phyloP scores from a whole-genome alignment of 2,329 filamentous ascomycete species.

The Sclerotinia spermophila region DNA sequence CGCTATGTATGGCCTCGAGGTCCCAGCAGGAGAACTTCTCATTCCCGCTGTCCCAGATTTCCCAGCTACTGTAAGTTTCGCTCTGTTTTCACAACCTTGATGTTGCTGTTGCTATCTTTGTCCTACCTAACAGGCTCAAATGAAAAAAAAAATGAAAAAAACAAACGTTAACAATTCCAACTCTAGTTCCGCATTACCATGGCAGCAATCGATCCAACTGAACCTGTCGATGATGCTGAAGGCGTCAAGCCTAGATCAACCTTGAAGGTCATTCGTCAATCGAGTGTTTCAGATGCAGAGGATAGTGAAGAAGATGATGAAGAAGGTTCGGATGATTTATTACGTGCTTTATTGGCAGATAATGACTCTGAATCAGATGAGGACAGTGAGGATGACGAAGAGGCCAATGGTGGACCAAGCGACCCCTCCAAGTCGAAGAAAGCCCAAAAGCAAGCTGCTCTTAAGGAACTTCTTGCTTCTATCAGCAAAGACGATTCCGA shows the following conservation, averaged over 20 bases:
- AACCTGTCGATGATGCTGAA: slow-evolving; percentile 61
- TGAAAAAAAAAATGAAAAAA: neutral
- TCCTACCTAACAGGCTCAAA: neutral
- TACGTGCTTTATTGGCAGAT: slow-evolving; percentile 51
- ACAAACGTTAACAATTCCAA: slow-evolving; percentile 21
- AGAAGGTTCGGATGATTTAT: slow-evolving; percentile 26
- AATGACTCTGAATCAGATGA: slow-evolving; percentile 49
- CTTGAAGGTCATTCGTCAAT: slow-evolving; percentile 82
- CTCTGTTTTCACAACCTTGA: neutral
- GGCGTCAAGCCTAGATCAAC: slow-evolving; percentile 71
- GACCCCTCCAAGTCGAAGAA: slow-evolving; percentile 88
- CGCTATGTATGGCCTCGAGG: slow-evolving; percentile 87
- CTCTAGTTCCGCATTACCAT: slow-evolving; percentile 92
- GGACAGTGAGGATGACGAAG: slow-evolving; percentile 58
- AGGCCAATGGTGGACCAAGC: slow-evolving; percentile 84
- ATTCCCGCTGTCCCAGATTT: slow-evolving; percentile 76
- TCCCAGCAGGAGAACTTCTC: slow-evolving; percentile 79
- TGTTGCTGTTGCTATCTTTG: neutral
- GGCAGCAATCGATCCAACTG: slow-evolving; percentile 93
- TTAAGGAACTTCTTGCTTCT: slow-evolving; percentile 72
- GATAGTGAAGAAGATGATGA: slow-evolving; percentile 59
- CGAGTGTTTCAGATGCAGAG: slow-evolving; percentile 56
- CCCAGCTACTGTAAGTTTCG: slow-evolving; percentile 71
- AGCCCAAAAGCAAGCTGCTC: slow-evolving; percentile 72
- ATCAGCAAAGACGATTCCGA: slow-evolving; percentile 56